Conservation (phyloP, 2,329 filamentous ascomycete species). For the Fusarium dlaminii region DNA sequence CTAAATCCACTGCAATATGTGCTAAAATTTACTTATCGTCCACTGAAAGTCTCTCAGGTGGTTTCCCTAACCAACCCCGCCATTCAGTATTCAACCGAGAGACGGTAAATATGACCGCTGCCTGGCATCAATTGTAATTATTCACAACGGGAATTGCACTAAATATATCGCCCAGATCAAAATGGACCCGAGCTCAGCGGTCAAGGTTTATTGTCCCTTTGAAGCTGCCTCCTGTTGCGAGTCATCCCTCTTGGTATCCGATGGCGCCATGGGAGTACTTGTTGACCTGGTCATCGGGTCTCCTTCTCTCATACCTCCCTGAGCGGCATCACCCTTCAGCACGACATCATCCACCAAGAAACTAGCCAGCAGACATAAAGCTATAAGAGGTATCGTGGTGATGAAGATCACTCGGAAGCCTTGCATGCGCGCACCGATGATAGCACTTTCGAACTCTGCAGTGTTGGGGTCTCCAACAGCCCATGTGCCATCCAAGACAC, state of each 20-base stretch:
- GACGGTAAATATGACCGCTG: too few relatives aligned
- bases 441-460: neutral
- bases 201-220: neutral
- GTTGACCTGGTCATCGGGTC: too few relatives aligned
- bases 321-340: neutral
- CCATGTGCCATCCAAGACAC: neutral
- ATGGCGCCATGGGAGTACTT: fast-evolving
- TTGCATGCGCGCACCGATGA: neutral
- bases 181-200: too few relatives aligned
- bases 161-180: fast-evolving
- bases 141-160: fast-evolving
- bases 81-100: neutral
- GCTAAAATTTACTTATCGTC: neutral
- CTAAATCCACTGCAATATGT: neutral
- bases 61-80: neutral
- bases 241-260: neutral
- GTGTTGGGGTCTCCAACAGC: neutral
- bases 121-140: neutral
- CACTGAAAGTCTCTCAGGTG: too few relatives aligned
- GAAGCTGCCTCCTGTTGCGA: fast-evolving
- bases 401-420: neutral
- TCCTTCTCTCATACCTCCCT: neutral
- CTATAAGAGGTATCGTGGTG: neutral
- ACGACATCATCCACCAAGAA: neutral
- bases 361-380: neutral